Evolutionary conservation across 2,329 filamentous ascomycete genomes (phyloP).

Genomic region (Boeremia exigua): DNA sequence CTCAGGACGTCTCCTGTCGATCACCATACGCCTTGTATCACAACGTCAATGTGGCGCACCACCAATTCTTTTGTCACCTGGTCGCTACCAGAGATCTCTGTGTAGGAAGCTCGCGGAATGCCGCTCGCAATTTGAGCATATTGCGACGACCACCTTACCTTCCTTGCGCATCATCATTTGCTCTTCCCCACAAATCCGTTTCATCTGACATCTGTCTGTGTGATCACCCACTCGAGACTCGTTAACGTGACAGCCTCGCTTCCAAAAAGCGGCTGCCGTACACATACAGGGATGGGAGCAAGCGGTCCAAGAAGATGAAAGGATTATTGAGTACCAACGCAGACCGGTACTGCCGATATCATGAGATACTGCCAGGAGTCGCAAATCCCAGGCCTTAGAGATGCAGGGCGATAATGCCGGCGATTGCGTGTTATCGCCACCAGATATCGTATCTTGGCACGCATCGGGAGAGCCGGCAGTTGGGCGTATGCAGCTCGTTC

Average conservation of each 20-base stretch:
- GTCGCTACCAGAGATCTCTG: background rate
- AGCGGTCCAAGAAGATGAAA: background rate
- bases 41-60: slow-evolving; percentile 9
- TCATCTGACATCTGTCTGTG: slow-evolving; percentile 7
- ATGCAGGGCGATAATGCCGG: background rate
- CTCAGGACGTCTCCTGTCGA: slow-evolving; percentile 15
- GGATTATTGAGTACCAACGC: background rate
- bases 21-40: slow-evolving; percentile 6
- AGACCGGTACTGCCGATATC: background rate
- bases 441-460: slow-evolving; percentile 1
- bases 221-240: slow-evolving; percentile 2
- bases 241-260: background rate
- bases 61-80: background rate
- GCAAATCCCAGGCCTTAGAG: background rate
- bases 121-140: slow-evolving; percentile 8
- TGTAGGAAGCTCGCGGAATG: background rate
- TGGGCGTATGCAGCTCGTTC: background rate
- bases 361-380: background rate
- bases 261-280: background rate
- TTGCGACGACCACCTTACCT: background rate
- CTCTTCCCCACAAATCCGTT: slow-evolving; percentile 1
- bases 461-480: background rate
- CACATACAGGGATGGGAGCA: background rate
- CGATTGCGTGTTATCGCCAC: slow-evolving; percentile 5
- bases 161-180: background rate